phyloP scores from a whole-genome alignment of 1,284 basidiomycete species.

The Peniophora sp. region DNA sequence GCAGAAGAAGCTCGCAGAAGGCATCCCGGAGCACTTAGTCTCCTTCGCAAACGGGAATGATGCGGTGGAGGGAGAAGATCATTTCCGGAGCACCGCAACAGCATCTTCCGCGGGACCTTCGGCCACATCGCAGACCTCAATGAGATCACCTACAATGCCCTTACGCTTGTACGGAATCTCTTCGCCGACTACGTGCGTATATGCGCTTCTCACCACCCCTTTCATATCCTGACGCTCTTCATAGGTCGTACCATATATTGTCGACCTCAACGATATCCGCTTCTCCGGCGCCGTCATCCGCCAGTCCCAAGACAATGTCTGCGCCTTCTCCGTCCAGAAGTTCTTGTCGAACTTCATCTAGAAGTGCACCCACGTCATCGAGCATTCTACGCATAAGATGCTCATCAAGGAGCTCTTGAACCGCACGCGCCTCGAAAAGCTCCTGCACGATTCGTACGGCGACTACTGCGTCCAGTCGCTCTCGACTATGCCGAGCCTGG shows the following conservation, averaged over 20 bases:
- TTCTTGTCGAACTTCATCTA: constrained; percentile 95
- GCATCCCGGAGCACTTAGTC: too few species aligned
- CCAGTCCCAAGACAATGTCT: constrained; percentile 97
- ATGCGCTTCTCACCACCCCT: not conserved
- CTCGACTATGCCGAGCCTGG: constrained; percentile 89
- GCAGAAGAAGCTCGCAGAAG: constrained; percentile 99
- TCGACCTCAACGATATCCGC: constrained; percentile 95
- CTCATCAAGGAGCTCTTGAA: constrained; percentile 95
- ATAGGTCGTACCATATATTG: constrained; percentile 92
- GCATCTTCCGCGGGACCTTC: constrained; percentile 99
- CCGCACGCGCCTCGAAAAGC: constrained; percentile 90
- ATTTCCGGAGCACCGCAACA: constrained; percentile 96
- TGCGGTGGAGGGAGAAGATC: too few species aligned
- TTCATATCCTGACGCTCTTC: not conserved
- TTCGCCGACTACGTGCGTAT: constrained; percentile 87
- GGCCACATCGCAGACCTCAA: constrained; percentile 96
- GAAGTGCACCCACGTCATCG: constrained; percentile 97
- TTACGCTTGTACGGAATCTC: constrained; percentile 97
- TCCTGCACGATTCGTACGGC: constrained; percentile 90
- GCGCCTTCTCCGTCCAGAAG: constrained; percentile 96
- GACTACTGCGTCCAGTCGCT: constrained; percentile 94
- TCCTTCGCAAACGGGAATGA: too few species aligned
- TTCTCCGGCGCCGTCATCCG: constrained; percentile 97
- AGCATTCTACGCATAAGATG: constrained; percentile 88
- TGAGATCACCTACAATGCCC: constrained; percentile 97